Percentiles rank a stretch among this genome's conserved stretches.
Conservation (phyloP, 2,329 filamentous ascomycete species). For the Fonsecaea multimorphosa region DNA sequence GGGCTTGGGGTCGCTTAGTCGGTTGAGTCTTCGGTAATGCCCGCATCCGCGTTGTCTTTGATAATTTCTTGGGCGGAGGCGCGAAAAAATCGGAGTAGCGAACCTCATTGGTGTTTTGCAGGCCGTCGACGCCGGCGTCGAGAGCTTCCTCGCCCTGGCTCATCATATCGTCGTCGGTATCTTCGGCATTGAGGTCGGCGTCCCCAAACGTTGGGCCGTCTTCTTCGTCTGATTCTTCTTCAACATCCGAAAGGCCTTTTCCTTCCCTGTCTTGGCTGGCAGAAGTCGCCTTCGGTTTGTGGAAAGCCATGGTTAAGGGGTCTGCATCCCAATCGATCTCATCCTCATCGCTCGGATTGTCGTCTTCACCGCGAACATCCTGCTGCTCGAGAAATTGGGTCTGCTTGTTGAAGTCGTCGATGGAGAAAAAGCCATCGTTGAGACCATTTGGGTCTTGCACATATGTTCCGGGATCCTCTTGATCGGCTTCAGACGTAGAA, state of each 20-base stretch:
- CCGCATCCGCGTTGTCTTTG: constrained; percentile 61
- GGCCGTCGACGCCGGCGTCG: constrained; percentile 61
- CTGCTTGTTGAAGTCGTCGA: constrained; percentile 95
- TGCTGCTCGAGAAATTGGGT: constrained; percentile 87
- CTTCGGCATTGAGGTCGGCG: constrained; percentile 72
- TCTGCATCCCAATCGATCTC: constrained; percentile 87
- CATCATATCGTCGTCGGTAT: constrained; percentile 66
- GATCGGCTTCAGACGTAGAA: constrained; percentile 36
- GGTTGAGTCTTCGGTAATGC: constrained; percentile 61
- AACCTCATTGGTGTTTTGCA: constrained; percentile 81
- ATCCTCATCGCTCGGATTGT: constrained; percentile 81
- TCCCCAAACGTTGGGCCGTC: constrained; percentile 84
- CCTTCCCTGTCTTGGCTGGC: constrained; percentile 28
- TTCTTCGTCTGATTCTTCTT: constrained; percentile 70
- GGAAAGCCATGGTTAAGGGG: constrained; percentile 59
- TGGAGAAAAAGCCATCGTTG: constrained; percentile 97
- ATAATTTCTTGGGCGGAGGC: constrained; percentile 75
- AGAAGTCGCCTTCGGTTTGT: constrained; percentile 40
- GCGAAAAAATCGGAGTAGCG: constrained; percentile 95
- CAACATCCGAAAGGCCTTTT: constrained; percentile 44
- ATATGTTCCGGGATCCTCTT: constrained; percentile 60
- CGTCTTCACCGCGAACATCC: constrained; percentile 76
- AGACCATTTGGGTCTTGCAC: constrained; percentile 79
- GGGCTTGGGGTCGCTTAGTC: constrained; percentile 51
- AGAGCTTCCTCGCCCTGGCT: constrained; percentile 60